A percentile compares a stretch with the other conserved stretches of the same genome.
Evolutionary conservation across 2,329 filamentous ascomycete species (phyloP).

Genomic region (Chrysoporthe deuterocubensis): DNA sequence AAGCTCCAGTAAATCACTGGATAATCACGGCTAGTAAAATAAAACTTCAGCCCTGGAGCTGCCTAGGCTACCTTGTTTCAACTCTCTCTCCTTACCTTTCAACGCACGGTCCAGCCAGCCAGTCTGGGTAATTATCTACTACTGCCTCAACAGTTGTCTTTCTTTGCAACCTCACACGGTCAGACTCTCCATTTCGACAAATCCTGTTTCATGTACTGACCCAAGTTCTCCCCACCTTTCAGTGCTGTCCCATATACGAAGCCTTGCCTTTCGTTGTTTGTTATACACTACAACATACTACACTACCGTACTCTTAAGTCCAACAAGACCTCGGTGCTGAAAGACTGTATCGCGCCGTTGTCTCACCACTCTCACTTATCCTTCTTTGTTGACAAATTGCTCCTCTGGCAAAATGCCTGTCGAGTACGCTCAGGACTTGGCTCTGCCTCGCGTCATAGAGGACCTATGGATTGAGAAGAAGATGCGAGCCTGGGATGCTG

Average conservation of each 20-base stretch:
- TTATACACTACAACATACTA: conserved; percentile 5
- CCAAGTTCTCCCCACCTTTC: neutral
- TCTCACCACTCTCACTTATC: neutral
- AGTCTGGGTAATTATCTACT: neutral
- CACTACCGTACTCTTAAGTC: neutral
- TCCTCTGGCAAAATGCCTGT: neutral
- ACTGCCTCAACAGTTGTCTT: neutral
- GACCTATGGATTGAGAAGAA: neutral
- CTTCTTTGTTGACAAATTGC: neutral
- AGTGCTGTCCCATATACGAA: neutral
- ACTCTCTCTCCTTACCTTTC: neutral
- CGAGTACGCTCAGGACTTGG: neutral
- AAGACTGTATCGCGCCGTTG: neutral
- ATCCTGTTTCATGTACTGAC: neutral
- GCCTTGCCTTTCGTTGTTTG: neutral
- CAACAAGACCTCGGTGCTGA: neutral
- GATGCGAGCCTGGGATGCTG: neutral
- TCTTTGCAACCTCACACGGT: neutral
- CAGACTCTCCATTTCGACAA: neutral
- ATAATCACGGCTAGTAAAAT: neutral
- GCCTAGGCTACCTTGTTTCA: neutral
- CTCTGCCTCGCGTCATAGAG: neutral
- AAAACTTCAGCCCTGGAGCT: neutral
- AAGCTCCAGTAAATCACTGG: neutral
- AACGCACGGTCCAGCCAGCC: neutral